Evolutionary conservation across 805 yeast species (phyloP).

Genomic region (Candida fluviatilis): DNA sequence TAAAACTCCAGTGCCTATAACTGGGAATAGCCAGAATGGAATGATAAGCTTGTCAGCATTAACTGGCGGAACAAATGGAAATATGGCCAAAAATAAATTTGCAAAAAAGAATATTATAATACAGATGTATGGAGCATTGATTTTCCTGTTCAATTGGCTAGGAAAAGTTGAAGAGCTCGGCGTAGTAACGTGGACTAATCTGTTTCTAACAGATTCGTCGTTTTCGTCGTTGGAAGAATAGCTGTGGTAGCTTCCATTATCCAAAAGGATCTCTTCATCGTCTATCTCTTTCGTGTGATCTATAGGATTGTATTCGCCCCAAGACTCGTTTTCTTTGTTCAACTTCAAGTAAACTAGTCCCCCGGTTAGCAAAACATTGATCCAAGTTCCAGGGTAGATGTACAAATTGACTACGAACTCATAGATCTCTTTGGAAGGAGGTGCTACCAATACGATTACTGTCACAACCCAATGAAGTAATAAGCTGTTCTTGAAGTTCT

Average conservation of each 20-base stretch:
- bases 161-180: conserved; percentile 4
- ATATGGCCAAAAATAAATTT: conserved; percentile 47
- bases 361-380: conserved; percentile 46
- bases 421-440: conserved; percentile 63
- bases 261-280: not conserved
- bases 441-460: conserved; percentile 47
- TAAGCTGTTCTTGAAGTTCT: conserved; percentile 43
- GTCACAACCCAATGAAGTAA: conserved; percentile 54
- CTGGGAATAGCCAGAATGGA: conserved; percentile 58
- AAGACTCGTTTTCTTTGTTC: conserved; percentile 31
- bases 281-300: conserved; percentile 5
- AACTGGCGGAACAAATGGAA: conserved; percentile 58
- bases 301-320: conserved; percentile 30
- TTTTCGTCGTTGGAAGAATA: conserved; percentile 7
- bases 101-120: conserved; percentile 38
- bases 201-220: conserved; percentile 5
- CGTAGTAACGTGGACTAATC: conserved; percentile 11
- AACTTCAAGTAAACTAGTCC: conserved; percentile 52
- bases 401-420: conserved; percentile 59
- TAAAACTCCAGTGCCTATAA: conserved; percentile 46
- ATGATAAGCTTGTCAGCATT: conserved; percentile 24
- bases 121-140: conserved; percentile 26
- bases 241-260: not conserved
- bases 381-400: conserved; percentile 62
- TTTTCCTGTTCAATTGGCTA: conserved; percentile 2